Conservation (phyloP, 2,329 filamentous ascomycete species). For the Ambrosiella xylebori region DNA sequence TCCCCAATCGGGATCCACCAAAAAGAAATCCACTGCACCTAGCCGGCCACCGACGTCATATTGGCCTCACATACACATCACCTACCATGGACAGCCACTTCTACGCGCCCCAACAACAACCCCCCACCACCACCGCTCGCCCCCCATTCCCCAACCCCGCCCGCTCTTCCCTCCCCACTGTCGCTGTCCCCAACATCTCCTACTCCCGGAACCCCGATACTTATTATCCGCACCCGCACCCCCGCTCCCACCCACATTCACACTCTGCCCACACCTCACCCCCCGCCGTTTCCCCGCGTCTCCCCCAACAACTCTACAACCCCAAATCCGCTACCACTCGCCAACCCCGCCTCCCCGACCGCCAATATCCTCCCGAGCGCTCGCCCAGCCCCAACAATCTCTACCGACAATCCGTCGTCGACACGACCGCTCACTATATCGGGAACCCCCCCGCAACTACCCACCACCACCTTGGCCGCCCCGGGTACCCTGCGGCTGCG, state of each 20-base stretch:
- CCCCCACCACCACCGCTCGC: conserved; percentile 25
- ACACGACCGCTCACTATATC: not conserved
- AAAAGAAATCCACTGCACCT: not conserved
- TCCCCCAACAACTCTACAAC: not conserved
- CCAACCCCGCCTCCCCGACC: not conserved
- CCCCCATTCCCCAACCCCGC: conserved; percentile 31
- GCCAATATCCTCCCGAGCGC: not conserved
- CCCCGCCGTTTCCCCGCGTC: not conserved
- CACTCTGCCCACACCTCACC: conserved; percentile 3
- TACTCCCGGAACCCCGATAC: not conserved
- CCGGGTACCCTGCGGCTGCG: no score
- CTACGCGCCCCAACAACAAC: conserved; percentile 17
- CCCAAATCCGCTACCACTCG: not conserved
- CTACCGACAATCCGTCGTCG: not conserved
- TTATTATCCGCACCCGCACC: not conserved
- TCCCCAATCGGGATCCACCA: not conserved
- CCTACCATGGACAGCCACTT: conserved; percentile 5
- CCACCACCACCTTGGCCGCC: no score
- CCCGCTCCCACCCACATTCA: not conserved
- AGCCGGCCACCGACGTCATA: not conserved
- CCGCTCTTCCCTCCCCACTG: conserved; percentile 35
- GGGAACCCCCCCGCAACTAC: no score
- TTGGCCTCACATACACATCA: not conserved
- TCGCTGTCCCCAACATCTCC: not conserved
- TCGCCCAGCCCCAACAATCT: not conserved